A percentile compares a stretch with the other conserved stretches of the same genome.
Conservation (phyloP, 2,329 filamentous ascomycete species). For the Aureobasidium namibiae region DNA sequence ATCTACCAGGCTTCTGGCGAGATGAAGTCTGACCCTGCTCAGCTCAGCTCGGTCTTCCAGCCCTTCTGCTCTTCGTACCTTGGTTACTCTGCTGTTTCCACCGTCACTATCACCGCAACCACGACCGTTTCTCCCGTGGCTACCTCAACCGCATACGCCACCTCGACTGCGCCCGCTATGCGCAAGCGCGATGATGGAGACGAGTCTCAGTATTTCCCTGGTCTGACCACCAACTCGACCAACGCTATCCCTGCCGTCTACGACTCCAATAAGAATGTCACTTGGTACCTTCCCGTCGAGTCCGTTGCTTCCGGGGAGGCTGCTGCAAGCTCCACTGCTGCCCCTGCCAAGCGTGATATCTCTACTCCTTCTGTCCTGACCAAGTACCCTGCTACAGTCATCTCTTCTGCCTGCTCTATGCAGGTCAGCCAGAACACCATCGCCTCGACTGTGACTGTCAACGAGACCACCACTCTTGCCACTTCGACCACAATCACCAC, state of each 20-base stretch:
- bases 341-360: neutral
- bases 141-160: neutral
- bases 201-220: neutral
- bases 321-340: neutral
- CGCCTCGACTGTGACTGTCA: neutral
- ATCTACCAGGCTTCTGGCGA: slow-evolving; percentile 16
- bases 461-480: neutral
- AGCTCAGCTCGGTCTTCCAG: slow-evolving; percentile 12
- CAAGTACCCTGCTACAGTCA: slow-evolving; percentile 13
- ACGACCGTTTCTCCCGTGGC: neutral
- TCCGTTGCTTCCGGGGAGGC: neutral
- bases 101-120: neutral
- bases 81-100: neutral
- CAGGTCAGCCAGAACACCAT: neutral
- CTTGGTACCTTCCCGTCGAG: slow-evolving; percentile 1
- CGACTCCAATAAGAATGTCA: neutral
- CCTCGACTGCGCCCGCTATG: neutral
- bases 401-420: slow-evolving; percentile 14
- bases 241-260: neutral
- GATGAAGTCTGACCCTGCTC: slow-evolving; percentile 8
- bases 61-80: slow-evolving; percentile 16
- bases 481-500: neutral
- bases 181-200: neutral
- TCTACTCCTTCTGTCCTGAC: slow-evolving; percentile 12
- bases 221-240: neutral